These are phyloP conservation scores for Sphagnurus paluster DNA, from an alignment of 1,284 basidiomycete genomes.

Conservation along the genomic window DNA sequence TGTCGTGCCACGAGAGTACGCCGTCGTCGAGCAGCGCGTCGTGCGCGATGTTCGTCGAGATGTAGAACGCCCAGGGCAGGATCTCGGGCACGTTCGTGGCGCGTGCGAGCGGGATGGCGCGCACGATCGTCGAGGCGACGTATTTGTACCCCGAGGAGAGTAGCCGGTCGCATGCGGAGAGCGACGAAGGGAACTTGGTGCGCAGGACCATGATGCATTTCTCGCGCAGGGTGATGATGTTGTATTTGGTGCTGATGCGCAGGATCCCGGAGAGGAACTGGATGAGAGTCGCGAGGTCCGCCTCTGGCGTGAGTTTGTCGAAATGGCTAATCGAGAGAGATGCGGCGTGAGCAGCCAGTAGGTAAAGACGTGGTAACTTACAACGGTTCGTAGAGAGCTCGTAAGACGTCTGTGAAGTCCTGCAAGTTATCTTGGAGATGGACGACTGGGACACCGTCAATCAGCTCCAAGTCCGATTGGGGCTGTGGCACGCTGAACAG, in stretches of 20 bases:
- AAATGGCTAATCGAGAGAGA: constrained; percentile 30
- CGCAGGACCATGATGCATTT: constrained; percentile 38
- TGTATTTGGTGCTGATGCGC: constrained; percentile 39
- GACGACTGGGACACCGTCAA: constrained; percentile 34
- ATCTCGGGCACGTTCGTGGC: constrained; percentile 37
- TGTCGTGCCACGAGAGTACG: constrained; percentile 37
- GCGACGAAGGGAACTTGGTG: constrained; percentile 36
- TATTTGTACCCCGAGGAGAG: constrained; percentile 33
- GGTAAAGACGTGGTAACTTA: constrained; percentile 22
- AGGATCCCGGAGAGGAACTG: constrained; percentile 38
- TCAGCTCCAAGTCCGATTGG: constrained; percentile 19
- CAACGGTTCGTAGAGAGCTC: constrained; percentile 37
- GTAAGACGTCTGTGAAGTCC: constrained; percentile 33
- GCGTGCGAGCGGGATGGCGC: constrained; percentile 38
- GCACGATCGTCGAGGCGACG: constrained; percentile 32
- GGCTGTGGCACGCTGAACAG: constrained; percentile 39
- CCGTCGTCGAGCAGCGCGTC: constrained; percentile 32
- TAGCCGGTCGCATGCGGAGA: constrained; percentile 35
- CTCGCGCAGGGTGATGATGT: constrained; percentile 32
- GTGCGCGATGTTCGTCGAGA: constrained; percentile 35
- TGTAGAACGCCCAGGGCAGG: constrained; percentile 43
- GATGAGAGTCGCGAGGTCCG: constrained; percentile 31
- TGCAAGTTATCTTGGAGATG: constrained; percentile 28
- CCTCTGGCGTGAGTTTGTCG: constrained; percentile 30
- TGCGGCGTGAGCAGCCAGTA: not conserved